Base-by-base conservation (phyloP, 345 rosid species). In the Aquilaria malaccensis region DNA sequence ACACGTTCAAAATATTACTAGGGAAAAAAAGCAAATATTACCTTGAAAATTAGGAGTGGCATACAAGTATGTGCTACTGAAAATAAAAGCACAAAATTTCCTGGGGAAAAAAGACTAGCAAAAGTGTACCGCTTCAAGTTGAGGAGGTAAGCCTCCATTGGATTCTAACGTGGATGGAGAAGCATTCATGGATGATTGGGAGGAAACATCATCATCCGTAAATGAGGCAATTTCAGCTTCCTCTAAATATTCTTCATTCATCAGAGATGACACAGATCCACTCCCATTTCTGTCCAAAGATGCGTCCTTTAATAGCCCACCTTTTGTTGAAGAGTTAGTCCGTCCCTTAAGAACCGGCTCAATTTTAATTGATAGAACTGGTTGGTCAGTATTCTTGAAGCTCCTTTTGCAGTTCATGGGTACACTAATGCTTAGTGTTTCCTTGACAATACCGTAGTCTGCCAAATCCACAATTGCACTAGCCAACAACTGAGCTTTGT, bases 191-290 rank as follows among this genome's bases (percentile, higher is more conserved):
- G 97, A 93, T n/a, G 96, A 85, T 30, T 77, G 97, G 10, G 94
- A 84, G 64, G 96, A 85, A 65, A 72, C 77, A 73, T 87, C 97
- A 67, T 89, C 98, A 59, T 87, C 91, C 13, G 88, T 81, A 64
- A 80, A 76, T 61, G 89, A 81, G 47, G 83, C 77, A 72, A 62
- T 45, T 72, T 89, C 97, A 32, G 91, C 88, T 83, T 93, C 97
- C 57, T 84, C 94, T 43, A 84, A 80, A 62, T 86, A 85, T 73
- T 82, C 95, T 76, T 83, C 95, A 54, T 74, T 84, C 89, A 85
- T 86, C 22, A 92, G 75, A 11, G 79, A 77, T 46, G 95, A 85
- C 67, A 87, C 87, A 22, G 98, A 93, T 58, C 80, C 94, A 33
- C 76, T 74, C 15, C 73, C 80, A 55, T 75, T 84, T 71, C 67